Percentiles rank a stretch among this genome's conserved stretches.
Conservation (phyloP, 805 yeast genomes). For the Wickerhamiella nectarea region DNA sequence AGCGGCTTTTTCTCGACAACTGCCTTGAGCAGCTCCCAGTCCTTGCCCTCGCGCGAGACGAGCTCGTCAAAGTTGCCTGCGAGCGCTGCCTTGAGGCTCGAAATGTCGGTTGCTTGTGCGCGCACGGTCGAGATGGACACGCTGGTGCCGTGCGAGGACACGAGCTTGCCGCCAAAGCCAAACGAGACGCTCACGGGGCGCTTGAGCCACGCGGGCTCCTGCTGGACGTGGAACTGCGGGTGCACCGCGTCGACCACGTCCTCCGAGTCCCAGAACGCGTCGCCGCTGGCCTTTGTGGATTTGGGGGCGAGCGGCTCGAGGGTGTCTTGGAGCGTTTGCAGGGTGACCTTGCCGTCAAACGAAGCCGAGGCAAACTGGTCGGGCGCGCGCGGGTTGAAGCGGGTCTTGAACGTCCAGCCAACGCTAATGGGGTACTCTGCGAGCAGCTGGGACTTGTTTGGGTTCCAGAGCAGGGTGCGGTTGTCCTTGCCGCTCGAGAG, state of each 20-base stretch:
- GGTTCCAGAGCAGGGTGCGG: conserved; percentile 81
- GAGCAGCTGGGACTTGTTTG: conserved; percentile 51
- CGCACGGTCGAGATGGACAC: conserved; percentile 30
- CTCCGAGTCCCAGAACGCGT: conserved; percentile 68
- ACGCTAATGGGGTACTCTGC: conserved; percentile 86
- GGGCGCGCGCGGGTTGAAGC: conserved; percentile 78
- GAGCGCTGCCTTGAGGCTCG: conserved; percentile 13
- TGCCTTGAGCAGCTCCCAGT: conserved; percentile 26
- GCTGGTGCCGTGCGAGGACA: conserved; percentile 31
- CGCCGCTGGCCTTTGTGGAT: conserved; percentile 35
- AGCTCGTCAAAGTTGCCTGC: conserved; percentile 34
- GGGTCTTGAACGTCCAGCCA: conserved; percentile 85
- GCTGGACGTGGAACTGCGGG: conserved; percentile 55
- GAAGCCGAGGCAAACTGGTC: conserved; percentile 56
- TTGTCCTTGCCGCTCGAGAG: conserved; percentile 91
- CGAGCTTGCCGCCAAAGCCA: conserved; percentile 90
- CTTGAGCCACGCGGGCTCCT: conserved; percentile 84
- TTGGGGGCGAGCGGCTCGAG: conserved; percentile 26
- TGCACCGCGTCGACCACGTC: conserved; percentile 28
- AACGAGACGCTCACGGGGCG: conserved; percentile 63
- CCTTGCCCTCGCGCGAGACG: conserved; percentile 23
- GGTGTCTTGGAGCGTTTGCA: conserved; percentile 84
- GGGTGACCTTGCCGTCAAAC: conserved; percentile 65
- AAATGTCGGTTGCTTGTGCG: conserved; percentile 4
- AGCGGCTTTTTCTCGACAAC: conserved; percentile 17